Evolutionary conservation across 305 asterid species (phyloP), one percentile per base, ranked within the genome.

Genomic region (Solanum hybrid): DNA sequence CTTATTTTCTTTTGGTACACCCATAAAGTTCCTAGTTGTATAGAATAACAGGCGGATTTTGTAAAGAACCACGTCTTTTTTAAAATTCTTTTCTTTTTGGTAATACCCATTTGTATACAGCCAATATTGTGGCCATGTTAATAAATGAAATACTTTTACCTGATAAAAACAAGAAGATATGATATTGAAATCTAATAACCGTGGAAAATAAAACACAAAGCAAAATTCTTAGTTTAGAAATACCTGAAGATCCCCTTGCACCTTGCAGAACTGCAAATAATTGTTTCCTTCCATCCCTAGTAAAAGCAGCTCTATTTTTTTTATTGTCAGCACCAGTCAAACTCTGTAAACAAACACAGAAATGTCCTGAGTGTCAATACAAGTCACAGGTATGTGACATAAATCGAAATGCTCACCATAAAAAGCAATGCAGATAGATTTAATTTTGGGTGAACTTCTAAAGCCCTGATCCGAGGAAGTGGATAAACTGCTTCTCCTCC

Each of bases 201-300:
- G 4, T 29, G 31, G 24, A 26, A 83, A 83, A 41, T 45, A 57
- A 31, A 84, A 29, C 88, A 51, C 41, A 45, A 0, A 51, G 22
- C 31, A 31, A 20, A 22, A 41, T 29, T 51, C 31, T 51, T 5
- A 51, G 39, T 51, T 84, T 45, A 89, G 13, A 39, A 92, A 92
- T 93, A 98, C 99, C 99, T 95, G 99, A 98, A 86, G 99, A 97
- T 89, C 99, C 99, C 93, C 98, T 93, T 90, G 99, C 99, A 93
- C 98, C 95, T 92, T 98, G 99, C 94, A 98, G 91, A 94, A 98
- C 99, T 88, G 99, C 98, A 90, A 98, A 98, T 89, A 98, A 98
- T 92, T 98, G 99, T 92, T 98, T 97, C 91, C 99, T 93, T 84
- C 99, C 98, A 87, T 97, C 99, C 93, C 99, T 94, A 34, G 99